A percentile compares a stretch with the other conserved stretches of the same genome.
Conservation (phyloP, 1,284 basidiomycete genomes). For the Pseudozyma thailandica region DNA sequence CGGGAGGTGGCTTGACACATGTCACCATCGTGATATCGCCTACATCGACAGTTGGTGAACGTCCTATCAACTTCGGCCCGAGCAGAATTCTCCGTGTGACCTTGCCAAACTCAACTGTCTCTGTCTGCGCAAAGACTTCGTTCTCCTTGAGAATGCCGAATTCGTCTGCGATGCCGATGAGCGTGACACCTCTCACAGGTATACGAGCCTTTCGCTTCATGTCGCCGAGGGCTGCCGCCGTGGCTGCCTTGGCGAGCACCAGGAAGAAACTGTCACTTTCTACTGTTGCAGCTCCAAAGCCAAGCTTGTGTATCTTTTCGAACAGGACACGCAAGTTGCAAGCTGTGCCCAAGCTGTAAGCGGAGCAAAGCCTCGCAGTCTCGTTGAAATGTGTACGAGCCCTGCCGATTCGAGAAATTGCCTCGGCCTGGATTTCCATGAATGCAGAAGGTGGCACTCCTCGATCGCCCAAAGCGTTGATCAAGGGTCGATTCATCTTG, state of each 20-base stretch:
- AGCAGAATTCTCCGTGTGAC: conserved; percentile 20
- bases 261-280: conserved; percentile 32
- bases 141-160: conserved; percentile 37
- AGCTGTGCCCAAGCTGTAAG: conserved; percentile 30
- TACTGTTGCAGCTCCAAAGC: conserved; percentile 9
- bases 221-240: conserved; percentile 38
- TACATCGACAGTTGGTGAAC: conserved; percentile 47
- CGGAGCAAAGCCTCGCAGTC: conserved; percentile 21
- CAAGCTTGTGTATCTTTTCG: conserved; percentile 24
- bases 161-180: conserved; percentile 47
- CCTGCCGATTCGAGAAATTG: conserved; percentile 21
- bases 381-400: conserved; percentile 26
- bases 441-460: conserved; percentile 13
- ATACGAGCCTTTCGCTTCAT: conserved; percentile 47
- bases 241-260: conserved; percentile 17
- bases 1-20: conserved; percentile 31
- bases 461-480: conserved; percentile 38
- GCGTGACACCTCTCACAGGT: conserved; percentile 27
- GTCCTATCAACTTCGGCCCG: conserved; percentile 42
- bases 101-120: conserved; percentile 13
- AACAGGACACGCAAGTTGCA: conserved; percentile 26
- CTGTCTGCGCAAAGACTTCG: conserved; percentile 40
- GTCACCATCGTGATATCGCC: conserved; percentile 40
- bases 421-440: conserved; percentile 26
- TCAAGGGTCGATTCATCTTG: conserved; percentile 37